These are phyloP conservation scores for Naganishia vishniacii DNA, from an alignment of 768 basidiomycete species.

Conservation along the genomic window DNA sequence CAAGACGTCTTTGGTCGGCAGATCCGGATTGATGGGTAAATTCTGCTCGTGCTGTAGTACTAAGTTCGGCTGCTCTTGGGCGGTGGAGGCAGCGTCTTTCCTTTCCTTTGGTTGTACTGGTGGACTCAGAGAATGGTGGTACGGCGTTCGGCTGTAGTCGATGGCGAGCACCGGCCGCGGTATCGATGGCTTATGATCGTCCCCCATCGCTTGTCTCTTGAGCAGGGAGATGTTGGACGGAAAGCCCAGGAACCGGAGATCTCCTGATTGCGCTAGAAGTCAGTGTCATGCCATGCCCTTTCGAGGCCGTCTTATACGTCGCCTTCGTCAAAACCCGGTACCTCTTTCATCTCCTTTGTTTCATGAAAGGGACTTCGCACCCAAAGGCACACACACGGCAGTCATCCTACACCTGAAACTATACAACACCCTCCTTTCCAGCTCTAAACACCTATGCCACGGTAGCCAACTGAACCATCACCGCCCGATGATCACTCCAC, in stretches of 20 bases:
- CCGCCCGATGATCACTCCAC: constrained; percentile 27
- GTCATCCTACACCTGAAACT: too few relatives aligned
- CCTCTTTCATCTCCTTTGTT: too few relatives aligned
- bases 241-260: too few relatives aligned
- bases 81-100: background rate
- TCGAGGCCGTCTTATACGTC: too few relatives aligned
- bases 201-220: constrained; percentile 1
- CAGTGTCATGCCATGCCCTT: too few relatives aligned
- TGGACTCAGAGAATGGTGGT: background rate
- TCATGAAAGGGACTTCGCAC: too few relatives aligned
- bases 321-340: too few relatives aligned
- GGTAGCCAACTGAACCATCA: constrained; percentile 19
- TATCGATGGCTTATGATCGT: constrained; percentile 8
- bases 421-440: background rate
- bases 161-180: background rate
- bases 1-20: constrained; percentile 42
- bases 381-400: too few relatives aligned
- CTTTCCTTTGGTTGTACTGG: background rate
- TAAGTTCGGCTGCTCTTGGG: background rate
- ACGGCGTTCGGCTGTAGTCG: constrained; percentile 4
- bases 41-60: constrained; percentile 11
- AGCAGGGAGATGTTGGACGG: too few relatives aligned
- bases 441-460: background rate
- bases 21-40: constrained; percentile 36
- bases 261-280: too few relatives aligned